These are phyloP conservation scores for Diaporthe citri DNA, from an alignment of 2,329 filamentous ascomycete species.

Conservation along the genomic window DNA sequence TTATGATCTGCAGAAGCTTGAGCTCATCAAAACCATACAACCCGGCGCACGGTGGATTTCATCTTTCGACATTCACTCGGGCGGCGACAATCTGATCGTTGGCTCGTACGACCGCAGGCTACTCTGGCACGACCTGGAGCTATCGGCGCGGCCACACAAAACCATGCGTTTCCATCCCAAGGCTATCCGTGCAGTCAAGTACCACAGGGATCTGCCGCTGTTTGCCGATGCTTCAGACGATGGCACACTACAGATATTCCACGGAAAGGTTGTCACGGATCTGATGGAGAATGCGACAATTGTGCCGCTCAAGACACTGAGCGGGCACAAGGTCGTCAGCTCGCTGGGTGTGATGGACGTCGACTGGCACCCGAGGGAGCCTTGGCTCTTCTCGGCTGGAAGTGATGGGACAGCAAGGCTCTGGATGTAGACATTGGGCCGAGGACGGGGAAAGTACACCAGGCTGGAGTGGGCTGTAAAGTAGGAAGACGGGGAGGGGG, in stretches of 20 bases:
- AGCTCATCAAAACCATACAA: slow-evolving; percentile 92
- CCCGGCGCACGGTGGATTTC: slow-evolving; percentile 96
- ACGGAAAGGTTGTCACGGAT: slow-evolving; percentile 94
- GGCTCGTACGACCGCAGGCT: slow-evolving; percentile 94
- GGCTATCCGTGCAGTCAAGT: slow-evolving; percentile 90
- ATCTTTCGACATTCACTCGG: slow-evolving; percentile 91
- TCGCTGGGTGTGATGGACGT: slow-evolving; percentile 92
- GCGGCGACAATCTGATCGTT: slow-evolving; percentile 93
- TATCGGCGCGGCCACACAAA: slow-evolving; percentile 92
- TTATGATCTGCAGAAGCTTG: slow-evolving; percentile 92
- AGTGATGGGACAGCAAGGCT: slow-evolving; percentile 93
- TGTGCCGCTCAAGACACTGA: slow-evolving; percentile 93
- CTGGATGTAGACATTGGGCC: slow-evolving; percentile 73
- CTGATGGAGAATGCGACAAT: slow-evolving; percentile 97
- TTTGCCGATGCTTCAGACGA: slow-evolving; percentile 98
- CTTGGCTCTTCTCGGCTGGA: slow-evolving; percentile 94
- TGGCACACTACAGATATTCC: slow-evolving; percentile 94
- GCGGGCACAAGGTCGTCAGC: slow-evolving; percentile 87
- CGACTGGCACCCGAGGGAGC: slow-evolving; percentile 94
- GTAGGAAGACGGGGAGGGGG: background rate
- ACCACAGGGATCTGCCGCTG: slow-evolving; percentile 84
- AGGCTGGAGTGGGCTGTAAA: background rate
- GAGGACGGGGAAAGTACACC: background rate
- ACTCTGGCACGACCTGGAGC: slow-evolving; percentile 96
- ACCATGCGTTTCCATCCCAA: slow-evolving; percentile 95